Percentiles rank a stretch among this genome's conserved stretches.
These are phyloP conservation scores for Arbutus unedo DNA, from an alignment of 148 eudicot genomes.

Conservation along the genomic window DNA sequence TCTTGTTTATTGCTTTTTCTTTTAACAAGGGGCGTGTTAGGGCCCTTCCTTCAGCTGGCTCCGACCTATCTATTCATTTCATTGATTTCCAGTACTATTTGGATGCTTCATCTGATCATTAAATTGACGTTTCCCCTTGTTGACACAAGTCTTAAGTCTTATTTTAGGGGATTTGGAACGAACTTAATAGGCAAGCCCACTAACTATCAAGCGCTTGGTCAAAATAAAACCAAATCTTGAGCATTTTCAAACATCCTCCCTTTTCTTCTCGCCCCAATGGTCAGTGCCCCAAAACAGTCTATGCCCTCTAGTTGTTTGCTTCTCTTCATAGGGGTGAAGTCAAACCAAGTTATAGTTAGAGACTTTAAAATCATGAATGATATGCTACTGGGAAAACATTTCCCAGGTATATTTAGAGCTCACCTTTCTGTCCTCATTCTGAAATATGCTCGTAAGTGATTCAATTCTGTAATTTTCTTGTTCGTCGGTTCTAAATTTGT, in stretches of 20 bases:
- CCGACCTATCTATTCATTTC: too few relatives aligned
- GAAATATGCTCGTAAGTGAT: neutral
- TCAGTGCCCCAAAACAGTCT: neutral
- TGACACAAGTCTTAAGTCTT: neutral
- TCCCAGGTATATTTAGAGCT: neutral
- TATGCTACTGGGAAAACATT: neutral
- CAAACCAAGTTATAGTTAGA: neutral
- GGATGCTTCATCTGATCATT: neutral
- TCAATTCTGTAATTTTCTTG: neutral
- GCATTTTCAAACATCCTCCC: neutral
- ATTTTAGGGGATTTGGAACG: neutral
- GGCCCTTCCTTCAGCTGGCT: too few relatives aligned
- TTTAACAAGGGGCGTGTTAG: too few relatives aligned
- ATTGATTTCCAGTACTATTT: neutral
- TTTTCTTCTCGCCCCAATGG: neutral
- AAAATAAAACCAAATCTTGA: neutral
- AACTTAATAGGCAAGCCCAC: neutral
- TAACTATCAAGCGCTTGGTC: neutral
- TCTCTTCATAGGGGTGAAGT: neutral
- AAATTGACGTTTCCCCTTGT: neutral
- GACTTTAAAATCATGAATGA: neutral
- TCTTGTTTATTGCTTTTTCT: too few relatives aligned
- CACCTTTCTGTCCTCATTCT: neutral
- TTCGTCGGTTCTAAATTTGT: neutral
- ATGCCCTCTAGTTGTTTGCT: neutral